Evolutionary conservation across 805 yeast species (phyloP).

Genomic region (Wickerhamiella hasegawae): DNA sequence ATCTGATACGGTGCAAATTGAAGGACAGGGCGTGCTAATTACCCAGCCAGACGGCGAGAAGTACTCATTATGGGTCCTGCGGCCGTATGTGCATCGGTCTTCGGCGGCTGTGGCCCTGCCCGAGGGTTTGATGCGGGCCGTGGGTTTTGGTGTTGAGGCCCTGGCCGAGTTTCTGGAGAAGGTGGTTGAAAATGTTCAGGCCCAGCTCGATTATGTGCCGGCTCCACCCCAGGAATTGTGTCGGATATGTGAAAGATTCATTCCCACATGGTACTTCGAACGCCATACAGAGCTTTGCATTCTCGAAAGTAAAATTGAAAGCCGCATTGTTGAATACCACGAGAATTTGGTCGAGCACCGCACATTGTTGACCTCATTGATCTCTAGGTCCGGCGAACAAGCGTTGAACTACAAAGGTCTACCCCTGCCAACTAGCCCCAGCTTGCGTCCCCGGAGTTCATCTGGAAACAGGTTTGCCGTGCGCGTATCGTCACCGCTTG

Average conservation of each 20-base stretch:
- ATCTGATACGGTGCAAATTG: no score
- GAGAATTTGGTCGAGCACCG: conserved; percentile 64
- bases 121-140: conserved; percentile 36
- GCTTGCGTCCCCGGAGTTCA: not conserved
- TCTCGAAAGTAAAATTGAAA: conserved; percentile 69
- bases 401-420: conserved; percentile 5
- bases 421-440: not conserved
- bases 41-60: conserved; percentile 36
- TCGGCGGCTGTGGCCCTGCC: conserved; percentile 2
- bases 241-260: conserved; percentile 75
- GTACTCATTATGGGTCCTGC: conserved; percentile 67
- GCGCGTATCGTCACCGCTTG: conserved; percentile 16
- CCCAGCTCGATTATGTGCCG: conserved; percentile 43
- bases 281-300: conserved; percentile 77
- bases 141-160: conserved; percentile 82
- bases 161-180: conserved; percentile 57
- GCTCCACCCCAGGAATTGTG: conserved; percentile 74
- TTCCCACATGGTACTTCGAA: conserved; percentile 97
- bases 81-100: conserved; percentile 2
- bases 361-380: conserved; percentile 25
- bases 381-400: conserved; percentile 20
- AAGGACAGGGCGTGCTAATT: conserved; percentile 85
- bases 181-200: conserved; percentile 46
- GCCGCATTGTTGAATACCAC: conserved; percentile 56
- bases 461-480: conserved; percentile 11